Evolutionary conservation across 768 basidiomycete species (phyloP).

Genomic region (Amanita polypyramis): DNA sequence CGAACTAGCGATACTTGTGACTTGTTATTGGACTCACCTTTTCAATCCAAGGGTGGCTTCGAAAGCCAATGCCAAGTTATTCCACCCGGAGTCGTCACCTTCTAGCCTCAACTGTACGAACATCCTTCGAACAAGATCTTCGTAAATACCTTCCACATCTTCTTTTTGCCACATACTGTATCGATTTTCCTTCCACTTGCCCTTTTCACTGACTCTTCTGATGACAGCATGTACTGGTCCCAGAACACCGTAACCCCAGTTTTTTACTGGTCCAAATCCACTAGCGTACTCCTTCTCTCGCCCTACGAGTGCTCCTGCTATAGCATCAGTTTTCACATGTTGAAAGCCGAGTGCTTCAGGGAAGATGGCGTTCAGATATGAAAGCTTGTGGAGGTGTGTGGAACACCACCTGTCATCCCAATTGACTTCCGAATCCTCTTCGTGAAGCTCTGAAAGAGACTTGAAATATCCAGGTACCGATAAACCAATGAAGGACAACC

Average conservation of each 20-base stretch:
- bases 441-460: slow-evolving; percentile 21
- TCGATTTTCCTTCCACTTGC: slow-evolving; percentile 17
- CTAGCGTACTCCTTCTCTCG: slow-evolving; percentile 49
- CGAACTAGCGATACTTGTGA: background rate
- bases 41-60: slow-evolving; percentile 52
- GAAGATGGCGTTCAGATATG: slow-evolving; percentile 43
- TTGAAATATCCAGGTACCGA: slow-evolving; percentile 55
- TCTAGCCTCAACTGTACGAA: slow-evolving; percentile 47
- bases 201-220: slow-evolving; percentile 15
- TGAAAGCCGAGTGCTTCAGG: slow-evolving; percentile 25
- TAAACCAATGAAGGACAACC: slow-evolving; percentile 63
- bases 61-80: slow-evolving; percentile 53
- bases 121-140: slow-evolving; percentile 39
- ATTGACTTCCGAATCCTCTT: slow-evolving; percentile 17
- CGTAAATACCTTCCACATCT: slow-evolving; percentile 44
- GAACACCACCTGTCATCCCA: slow-evolving; percentile 66
- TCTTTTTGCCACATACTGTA: slow-evolving; percentile 25
- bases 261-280: slow-evolving; percentile 58
- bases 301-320: slow-evolving; percentile 59
- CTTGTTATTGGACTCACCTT: slow-evolving; percentile 26
- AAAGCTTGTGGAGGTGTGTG: slow-evolving; percentile 31
- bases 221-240: slow-evolving; percentile 38
- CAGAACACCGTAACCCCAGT: slow-evolving; percentile 48
- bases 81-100: slow-evolving; percentile 51
- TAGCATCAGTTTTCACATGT: slow-evolving; percentile 42